Evolutionary conservation across 2,329 filamentous ascomycete species (phyloP).

Genomic region (Pestalotiopsis sp.): DNA sequence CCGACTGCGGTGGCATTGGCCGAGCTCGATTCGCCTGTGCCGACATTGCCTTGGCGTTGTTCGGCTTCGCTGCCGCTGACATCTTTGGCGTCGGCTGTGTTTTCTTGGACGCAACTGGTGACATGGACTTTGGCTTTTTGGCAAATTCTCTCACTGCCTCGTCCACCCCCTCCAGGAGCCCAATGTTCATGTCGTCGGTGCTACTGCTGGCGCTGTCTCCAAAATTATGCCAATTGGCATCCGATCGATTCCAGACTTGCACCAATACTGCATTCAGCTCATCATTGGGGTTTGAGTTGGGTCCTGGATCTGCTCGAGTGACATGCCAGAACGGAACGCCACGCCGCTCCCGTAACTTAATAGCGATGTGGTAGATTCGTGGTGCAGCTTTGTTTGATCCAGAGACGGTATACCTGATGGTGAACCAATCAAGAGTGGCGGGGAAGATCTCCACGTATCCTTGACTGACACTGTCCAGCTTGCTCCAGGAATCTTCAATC

Average conservation of each 20-base stretch:
- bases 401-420: conserved; percentile 54
- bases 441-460: conserved; percentile 54
- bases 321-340: conserved; percentile 56
- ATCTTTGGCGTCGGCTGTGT: background rate
- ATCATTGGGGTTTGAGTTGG: conserved; percentile 26
- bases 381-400: conserved; percentile 25
- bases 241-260: conserved; percentile 30
- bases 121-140: background rate
- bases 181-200: conserved; percentile 43
- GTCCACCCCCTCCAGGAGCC: conserved; percentile 49
- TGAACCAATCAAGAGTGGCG: conserved; percentile 59
- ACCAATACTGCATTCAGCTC: conserved; percentile 29
- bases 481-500: conserved; percentile 59
- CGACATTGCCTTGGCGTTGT: conserved; percentile 3
- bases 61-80: background rate
- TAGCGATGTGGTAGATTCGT: conserved; percentile 50
- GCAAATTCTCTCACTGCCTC: conserved; percentile 36
- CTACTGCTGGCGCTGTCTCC: conserved; percentile 44
- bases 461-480: conserved; percentile 42
- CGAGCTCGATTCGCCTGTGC: conserved; percentile 4
- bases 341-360: conserved; percentile 51
- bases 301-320: conserved; percentile 34
- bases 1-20: conserved; percentile 3
- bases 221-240: conserved; percentile 29
- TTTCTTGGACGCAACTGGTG: conserved; percentile 27